Base-by-base conservation (phyloP, 805 yeast species). In the Candida loeiensis region DNA sequence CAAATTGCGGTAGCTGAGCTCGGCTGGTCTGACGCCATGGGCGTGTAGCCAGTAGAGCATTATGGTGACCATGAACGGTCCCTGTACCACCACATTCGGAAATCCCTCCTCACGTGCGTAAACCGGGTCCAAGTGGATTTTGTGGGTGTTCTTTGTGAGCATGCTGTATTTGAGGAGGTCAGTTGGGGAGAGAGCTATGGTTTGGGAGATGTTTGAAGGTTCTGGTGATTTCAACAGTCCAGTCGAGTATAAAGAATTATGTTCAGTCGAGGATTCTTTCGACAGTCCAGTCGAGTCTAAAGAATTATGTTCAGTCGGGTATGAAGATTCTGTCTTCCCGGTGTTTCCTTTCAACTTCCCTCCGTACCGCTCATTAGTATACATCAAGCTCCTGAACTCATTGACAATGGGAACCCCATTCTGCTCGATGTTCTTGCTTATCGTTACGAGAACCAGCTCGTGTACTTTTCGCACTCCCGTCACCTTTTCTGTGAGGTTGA, bases 131-230 rank as follows among this genome's bases (percentile, higher is more conserved):
- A 79, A 81, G 61, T 91, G 99, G 28, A 91, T 86, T 43, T 74
- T 73, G 60, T 91, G 99, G 3, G 95, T 71, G 56, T 91, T 91
- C 63, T 80, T 81, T 1, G 93, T 81, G 39, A 93, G 58, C 9
- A 86, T 82, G 33, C 91, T 80, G 61, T 80, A 85, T 45, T 87
- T 64, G 47, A 79, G 71, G 25, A 79, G 66, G 28, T 77, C 68
- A 6, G 67, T 53, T 39, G 63, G 60, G 4, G 74, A 54, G 30
- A 76, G 73, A 16, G 40, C 61, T 30, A 69, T 51, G 31, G 31
- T 13, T 13, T 13, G 24, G n/a, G n/a, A n/a, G n/a, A n/a, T n/a
- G n/a, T n/a, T n/a, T n/a, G n/a, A n/a, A n/a, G n/a, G n/a, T n/a
- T n/a, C n/a, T n/a, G n/a, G n/a, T n/a, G n/a, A n/a, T n/a, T n/a